These are phyloP conservation scores for Leccinum sublutescens DNA, from an alignment of 768 basidiomycete genomes.

Conservation along the genomic window DNA sequence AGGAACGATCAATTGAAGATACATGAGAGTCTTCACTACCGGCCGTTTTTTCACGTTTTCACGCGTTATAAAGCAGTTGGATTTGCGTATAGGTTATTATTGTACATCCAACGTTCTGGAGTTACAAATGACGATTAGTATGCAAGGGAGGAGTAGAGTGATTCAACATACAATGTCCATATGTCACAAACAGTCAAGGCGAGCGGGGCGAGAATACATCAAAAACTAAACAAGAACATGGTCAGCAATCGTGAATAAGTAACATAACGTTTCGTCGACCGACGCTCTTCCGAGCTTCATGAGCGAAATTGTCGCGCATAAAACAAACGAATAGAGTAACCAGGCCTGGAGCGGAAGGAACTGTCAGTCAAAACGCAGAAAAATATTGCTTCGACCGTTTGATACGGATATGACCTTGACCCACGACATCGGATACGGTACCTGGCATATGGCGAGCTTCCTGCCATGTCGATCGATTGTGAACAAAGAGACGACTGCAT, in stretches of 20 bases:
- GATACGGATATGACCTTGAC: slow-evolving; percentile 16
- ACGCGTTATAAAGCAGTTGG: not conserved
- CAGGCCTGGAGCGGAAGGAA: slow-evolving; percentile 8
- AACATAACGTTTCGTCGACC: slow-evolving; percentile 3
- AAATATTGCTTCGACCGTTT: not conserved
- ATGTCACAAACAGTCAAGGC: not conserved
- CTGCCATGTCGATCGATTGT: slow-evolving; percentile 11
- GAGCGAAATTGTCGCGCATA: not conserved
- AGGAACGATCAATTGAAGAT: no score
- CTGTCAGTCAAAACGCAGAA: slow-evolving; percentile 7
- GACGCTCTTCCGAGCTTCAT: slow-evolving; percentile 1
- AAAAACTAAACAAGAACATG: not conserved
- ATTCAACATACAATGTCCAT: not conserved
- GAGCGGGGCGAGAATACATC: not conserved
- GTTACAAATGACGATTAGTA: not conserved
- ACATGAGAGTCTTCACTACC: not conserved
- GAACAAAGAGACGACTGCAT: slow-evolving; percentile 29
- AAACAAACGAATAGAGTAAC: not conserved
- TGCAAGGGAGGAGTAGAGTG: not conserved
- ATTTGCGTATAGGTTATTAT: not conserved
- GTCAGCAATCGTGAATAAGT: not conserved
- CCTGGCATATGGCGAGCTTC: slow-evolving; percentile 28
- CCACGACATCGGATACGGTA: slow-evolving; percentile 23
- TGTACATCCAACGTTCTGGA: slow-evolving; percentile 4
- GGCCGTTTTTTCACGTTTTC: not conserved